Evolutionary conservation across 2,329 filamentous ascomycete species (phyloP).

Genomic region (Fusarium globosum): DNA sequence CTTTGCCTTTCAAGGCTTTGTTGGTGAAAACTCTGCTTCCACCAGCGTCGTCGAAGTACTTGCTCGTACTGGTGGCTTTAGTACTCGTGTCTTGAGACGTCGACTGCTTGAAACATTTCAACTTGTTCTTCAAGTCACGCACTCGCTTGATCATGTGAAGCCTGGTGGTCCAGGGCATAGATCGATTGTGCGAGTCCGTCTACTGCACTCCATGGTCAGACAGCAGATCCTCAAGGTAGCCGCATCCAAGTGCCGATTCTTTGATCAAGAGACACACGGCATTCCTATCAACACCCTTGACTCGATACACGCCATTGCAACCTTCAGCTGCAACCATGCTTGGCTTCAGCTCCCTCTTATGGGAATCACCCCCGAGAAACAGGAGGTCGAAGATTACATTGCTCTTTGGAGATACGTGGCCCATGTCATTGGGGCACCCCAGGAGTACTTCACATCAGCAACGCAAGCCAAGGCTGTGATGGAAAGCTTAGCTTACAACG

Average conservation of each 20-base stretch:
- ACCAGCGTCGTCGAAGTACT: slow-evolving; percentile 72
- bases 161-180: slow-evolving; percentile 71
- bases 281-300: slow-evolving; percentile 75
- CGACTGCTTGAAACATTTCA: slow-evolving; percentile 63
- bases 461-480: slow-evolving; percentile 47
- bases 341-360: slow-evolving; percentile 72
- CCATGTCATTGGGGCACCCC: slow-evolving; percentile 46
- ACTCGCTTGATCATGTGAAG: slow-evolving; percentile 66
- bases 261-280: slow-evolving; percentile 66
- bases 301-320: slow-evolving; percentile 70
- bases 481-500: slow-evolving; percentile 50
- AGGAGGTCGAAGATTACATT: slow-evolving; percentile 71
- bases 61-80: slow-evolving; percentile 74
- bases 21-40: slow-evolving; percentile 57
- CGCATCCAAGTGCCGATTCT: slow-evolving; percentile 63
- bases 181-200: slow-evolving; percentile 71
- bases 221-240: slow-evolving; percentile 70
- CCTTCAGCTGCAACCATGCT: slow-evolving; percentile 71
- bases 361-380: slow-evolving; percentile 67
- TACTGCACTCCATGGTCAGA: slow-evolving; percentile 74
- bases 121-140: slow-evolving; percentile 66
- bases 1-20: slow-evolving; percentile 52
- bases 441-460: slow-evolving; percentile 41
- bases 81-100: slow-evolving; percentile 67
- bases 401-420: slow-evolving; percentile 61